These are phyloP conservation scores for Ascosphaera acerosa DNA, from an alignment of 2,329 filamentous ascomycete genomes.

Conservation along the genomic window DNA sequence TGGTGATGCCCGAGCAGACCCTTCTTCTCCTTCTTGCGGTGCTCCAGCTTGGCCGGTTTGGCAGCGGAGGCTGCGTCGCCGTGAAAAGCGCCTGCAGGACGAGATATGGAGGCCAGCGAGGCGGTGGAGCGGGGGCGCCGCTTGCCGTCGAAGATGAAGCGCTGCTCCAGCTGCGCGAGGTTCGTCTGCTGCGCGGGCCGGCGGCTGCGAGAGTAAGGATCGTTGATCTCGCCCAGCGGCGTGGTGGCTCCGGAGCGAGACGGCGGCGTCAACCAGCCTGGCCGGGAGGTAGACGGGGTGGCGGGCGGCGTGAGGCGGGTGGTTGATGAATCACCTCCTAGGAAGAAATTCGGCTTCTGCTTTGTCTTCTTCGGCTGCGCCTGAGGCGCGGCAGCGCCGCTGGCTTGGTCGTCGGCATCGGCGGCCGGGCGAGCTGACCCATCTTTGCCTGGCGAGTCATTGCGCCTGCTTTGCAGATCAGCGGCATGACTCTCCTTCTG, in stretches of 20 bases:
- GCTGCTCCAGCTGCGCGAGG: constrained; percentile 42
- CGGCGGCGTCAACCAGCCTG: constrained; percentile 21
- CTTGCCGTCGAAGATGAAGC: constrained; percentile 58
- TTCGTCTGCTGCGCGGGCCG: constrained; percentile 43
- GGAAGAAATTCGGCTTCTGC: constrained; percentile 27
- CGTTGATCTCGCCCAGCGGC: constrained; percentile 52
- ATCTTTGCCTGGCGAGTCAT: background rate
- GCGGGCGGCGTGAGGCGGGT: constrained; percentile 15
- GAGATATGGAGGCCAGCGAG: constrained; percentile 13
- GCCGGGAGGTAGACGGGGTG: constrained; percentile 6
- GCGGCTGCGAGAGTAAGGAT: constrained; percentile 67
- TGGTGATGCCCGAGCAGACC: constrained; percentile 5
- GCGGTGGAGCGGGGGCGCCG: constrained; percentile 24
- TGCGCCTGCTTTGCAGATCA: background rate
- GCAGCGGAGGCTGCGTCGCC: too few species aligned
- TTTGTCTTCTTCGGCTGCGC: constrained; percentile 20
- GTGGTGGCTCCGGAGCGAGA: constrained; percentile 51
- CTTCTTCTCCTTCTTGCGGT: constrained; percentile 4
- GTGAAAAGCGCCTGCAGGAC: too few species aligned
- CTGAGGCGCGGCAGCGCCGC: constrained; percentile 20
- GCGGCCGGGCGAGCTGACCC: too few species aligned
- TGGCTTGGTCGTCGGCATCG: constrained; percentile 18
- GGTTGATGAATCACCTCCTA: constrained; percentile 30
- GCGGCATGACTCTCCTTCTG: background rate
- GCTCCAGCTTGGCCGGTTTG: constrained; percentile 11